A percentile compares a stretch with the other conserved stretches of the same genome.
phyloP scores from a whole-genome alignment of 1,139 yeast species.

The Protomyces inundatus region DNA sequence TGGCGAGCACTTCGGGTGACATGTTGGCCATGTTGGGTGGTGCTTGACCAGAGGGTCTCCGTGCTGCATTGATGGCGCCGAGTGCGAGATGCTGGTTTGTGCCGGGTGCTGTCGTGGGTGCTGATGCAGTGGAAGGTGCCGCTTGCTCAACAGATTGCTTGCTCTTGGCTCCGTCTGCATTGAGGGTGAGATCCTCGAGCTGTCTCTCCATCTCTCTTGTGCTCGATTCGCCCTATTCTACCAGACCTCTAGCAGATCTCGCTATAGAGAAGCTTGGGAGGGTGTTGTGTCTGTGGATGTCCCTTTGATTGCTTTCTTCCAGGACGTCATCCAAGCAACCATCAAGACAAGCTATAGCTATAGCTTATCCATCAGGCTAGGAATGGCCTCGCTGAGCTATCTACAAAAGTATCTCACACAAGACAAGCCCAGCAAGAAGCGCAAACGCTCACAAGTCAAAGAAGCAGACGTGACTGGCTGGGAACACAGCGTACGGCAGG shows the following conservation, averaged over 20 bases:
- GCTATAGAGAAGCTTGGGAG: no score
- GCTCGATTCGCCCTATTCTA: no score
- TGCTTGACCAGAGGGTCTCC: conserved; percentile 3
- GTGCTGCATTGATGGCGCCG: conserved; percentile 22
- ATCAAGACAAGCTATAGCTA: no score
- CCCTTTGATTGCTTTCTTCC: no score
- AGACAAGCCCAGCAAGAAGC: conserved; percentile 37
- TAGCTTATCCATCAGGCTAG: background rate
- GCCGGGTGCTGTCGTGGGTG: background rate
- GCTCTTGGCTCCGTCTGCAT: background rate
- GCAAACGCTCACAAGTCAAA: conserved; percentile 33
- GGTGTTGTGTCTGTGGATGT: no score
- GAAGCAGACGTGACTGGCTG: conserved; percentile 34
- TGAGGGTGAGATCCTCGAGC: background rate
- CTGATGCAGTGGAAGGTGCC: background rate
- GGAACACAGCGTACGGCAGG: conserved; percentile 31
- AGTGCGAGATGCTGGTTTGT: conserved; percentile 16
- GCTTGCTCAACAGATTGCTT: background rate
- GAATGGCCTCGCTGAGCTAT: conserved; percentile 2
- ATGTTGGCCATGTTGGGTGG: background rate
- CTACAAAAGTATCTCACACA: conserved; percentile 41
- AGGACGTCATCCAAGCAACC: no score
- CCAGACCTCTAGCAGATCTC: no score
- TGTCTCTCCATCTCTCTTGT: background rate
- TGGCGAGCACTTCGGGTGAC: conserved; percentile 15